Base-by-base conservation (phyloP, 2,329 filamentous ascomycete genomes). In the Alternaria brassicicola region DNA sequence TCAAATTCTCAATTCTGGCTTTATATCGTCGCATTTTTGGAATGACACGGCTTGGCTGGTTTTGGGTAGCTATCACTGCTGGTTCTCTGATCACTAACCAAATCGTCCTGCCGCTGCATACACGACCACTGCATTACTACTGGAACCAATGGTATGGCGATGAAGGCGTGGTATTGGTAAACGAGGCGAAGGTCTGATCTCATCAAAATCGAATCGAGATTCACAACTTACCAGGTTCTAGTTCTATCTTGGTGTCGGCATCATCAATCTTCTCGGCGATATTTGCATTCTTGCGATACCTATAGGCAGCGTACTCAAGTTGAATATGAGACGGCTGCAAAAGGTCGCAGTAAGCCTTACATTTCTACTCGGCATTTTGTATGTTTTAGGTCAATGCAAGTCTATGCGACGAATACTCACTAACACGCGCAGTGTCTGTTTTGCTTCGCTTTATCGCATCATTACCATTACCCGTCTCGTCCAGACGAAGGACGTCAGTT, bases 21-120 rank as follows among this genome's bases (percentile, higher is more conserved):
- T 45, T 71, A 12, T 71, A 71, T 33, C 63, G 61, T 17, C 67
- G 69, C n/a, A 70, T 71, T 25, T 70, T 71, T 23, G 69, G 69
- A 9, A 51, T 70, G 46, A 58, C 64, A n/a, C 67, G 61, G 41
- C 42, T 54, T 61, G 51, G 51, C 28, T 47, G 42, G 31, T 54
- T 54, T n/a, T 54, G 51, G 25, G n/a, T 47, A 13, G 42, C 10
- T 13, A 31, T 54, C 10, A 54, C 51, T 7, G 35, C 23, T n/a
- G 42, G 28, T 10, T 54, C 47, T 47, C 42, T 54, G 1, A 28
- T 54, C 25, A 23, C 41, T 15, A 54, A 54, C 51, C 51, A 54
- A 13, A 17, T 54, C 19, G 51, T 54, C 2, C 7, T 54, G 6
- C 51, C 41, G n/a, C 42, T 54, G 15, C 48, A 54, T 21, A 54